These are phyloP conservation scores for Didymella pinodella DNA, from an alignment of 2,329 filamentous ascomycete genomes.

Conservation along the genomic window DNA sequence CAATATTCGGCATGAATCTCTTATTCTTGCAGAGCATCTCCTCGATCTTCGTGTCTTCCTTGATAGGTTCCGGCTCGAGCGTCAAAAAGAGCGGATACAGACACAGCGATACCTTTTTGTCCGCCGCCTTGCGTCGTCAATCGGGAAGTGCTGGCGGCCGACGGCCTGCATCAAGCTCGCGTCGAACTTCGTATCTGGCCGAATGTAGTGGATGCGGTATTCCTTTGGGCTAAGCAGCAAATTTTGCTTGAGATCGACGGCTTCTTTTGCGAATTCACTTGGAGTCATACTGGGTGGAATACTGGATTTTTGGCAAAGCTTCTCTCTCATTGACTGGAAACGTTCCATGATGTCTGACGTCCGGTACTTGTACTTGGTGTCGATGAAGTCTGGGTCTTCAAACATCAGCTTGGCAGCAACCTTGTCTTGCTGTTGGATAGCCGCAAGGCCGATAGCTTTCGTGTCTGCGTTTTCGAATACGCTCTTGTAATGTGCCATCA, in stretches of 20 bases:
- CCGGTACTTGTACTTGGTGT: no score
- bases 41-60: constrained; percentile 1
- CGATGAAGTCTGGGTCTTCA: neutral
- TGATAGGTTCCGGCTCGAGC: neutral
- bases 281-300: neutral
- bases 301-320: neutral
- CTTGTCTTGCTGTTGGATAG: neutral
- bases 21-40: constrained; percentile 18
- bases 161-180: constrained; percentile 22
- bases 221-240: constrained; percentile 22
- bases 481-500: neutral
- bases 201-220: constrained; percentile 22
- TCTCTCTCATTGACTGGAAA: no score
- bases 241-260: constrained; percentile 17
- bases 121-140: constrained; percentile 1
- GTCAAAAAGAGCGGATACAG: constrained; percentile 22
- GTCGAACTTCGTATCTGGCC: constrained; percentile 18
- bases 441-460: neutral
- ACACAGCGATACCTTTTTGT: constrained; percentile 16
- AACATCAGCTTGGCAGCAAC: neutral
- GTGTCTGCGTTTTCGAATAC: neutral
- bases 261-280: neutral
- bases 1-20: constrained; percentile 14
- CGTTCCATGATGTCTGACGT: no score
- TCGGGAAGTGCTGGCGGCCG: neutral